Evolutionary conservation across 176 grass and related monocot species (phyloP), one percentile per base, ranked within the genome.

Genomic region (Canna indica): DNA sequence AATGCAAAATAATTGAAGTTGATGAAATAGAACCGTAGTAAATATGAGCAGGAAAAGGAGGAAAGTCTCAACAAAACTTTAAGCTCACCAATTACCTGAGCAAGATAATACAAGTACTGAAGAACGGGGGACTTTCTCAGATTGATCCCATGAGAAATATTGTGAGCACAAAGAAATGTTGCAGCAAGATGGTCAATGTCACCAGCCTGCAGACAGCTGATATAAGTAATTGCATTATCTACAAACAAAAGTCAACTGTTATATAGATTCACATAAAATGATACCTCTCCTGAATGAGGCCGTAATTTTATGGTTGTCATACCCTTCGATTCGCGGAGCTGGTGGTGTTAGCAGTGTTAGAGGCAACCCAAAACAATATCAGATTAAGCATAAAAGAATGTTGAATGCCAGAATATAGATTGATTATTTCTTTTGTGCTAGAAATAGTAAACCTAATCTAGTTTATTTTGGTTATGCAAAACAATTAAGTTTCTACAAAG

Each of bases 71-170:
- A 26, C 2, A 15, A 22, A 41, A 45, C n/a, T 18, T 35, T 28
- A 77, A 81, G 60, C 62, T 53, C 17, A 70, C 52, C 27, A 66
- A 77, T 75, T 87, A 99, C 92, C 88, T 96, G 92, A 83, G 88
- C 81, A 80, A 96, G 88, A 86, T 87, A 91, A 81, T 91, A 96
- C 71, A 89, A 52, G 79, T 96, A 83, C 75, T 96, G 88, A 73
- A 96, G 92, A 31, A 96, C 88, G 65, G 92, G 85, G 18, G 92
- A 96, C 80, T 96, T 96, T 79, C 82, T 88, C 56, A 96, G 72
- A 48, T 96, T 96, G 69, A 96, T 81, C 71, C 92, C 92, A 47
- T 96, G 92, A 78, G 88, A 85, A 83, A 96, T 96, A 72, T 96
- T 91, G 53, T 89, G 83, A 59, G 81, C 73, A 78, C 83, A 86